phyloP scores from a whole-genome alignment of 495 filamentous ascomycete species.

The Rhizodiscina lignyota region DNA sequence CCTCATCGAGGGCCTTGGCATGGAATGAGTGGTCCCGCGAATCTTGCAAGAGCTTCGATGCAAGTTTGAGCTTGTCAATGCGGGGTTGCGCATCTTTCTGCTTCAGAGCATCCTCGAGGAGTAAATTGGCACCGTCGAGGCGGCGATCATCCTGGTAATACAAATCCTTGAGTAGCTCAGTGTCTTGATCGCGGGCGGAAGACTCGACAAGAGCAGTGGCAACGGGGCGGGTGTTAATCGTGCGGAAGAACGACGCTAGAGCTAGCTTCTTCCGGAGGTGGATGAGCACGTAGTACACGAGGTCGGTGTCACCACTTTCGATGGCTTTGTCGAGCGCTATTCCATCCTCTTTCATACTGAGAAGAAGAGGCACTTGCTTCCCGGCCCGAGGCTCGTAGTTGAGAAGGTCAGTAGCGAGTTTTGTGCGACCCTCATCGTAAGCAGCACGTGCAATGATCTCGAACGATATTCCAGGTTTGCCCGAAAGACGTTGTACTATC shows the following conservation, averaged over 20 bases:
- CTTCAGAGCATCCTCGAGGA: conserved; percentile 62
- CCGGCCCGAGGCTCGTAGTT: conserved; percentile 89
- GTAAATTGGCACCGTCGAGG: conserved; percentile 72
- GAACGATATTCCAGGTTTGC: conserved; percentile 84
- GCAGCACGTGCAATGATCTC: conserved; percentile 88
- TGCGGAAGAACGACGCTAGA: conserved; percentile 79
- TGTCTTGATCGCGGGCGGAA: conserved; percentile 55
- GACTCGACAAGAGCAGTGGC: conserved; percentile 84
- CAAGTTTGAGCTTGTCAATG: conserved; percentile 71
- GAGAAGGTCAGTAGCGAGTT: conserved; percentile 73
- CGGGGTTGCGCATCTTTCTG: conserved; percentile 38
- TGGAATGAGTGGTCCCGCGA: conserved; percentile 66
- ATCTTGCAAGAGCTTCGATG: conserved; percentile 65
- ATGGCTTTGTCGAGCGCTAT: conserved; percentile 94
- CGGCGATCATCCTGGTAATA: conserved; percentile 96
- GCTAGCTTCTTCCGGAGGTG: conserved; percentile 84
- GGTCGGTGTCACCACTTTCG: conserved; percentile 84
- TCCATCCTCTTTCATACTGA: conserved; percentile 92
- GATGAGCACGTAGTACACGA: conserved; percentile 77
- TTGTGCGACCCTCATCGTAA: conserved; percentile 79
- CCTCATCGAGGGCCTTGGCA: conserved; percentile 59
- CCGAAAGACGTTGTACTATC: conserved; percentile 72
- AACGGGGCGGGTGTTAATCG: conserved; percentile 71
- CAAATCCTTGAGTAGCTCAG: conserved; percentile 75
- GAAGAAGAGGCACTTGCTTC: conserved; percentile 83